Base-by-base conservation (phyloP, 768 basidiomycete genomes). In the Cystobasidium ongulense region DNA sequence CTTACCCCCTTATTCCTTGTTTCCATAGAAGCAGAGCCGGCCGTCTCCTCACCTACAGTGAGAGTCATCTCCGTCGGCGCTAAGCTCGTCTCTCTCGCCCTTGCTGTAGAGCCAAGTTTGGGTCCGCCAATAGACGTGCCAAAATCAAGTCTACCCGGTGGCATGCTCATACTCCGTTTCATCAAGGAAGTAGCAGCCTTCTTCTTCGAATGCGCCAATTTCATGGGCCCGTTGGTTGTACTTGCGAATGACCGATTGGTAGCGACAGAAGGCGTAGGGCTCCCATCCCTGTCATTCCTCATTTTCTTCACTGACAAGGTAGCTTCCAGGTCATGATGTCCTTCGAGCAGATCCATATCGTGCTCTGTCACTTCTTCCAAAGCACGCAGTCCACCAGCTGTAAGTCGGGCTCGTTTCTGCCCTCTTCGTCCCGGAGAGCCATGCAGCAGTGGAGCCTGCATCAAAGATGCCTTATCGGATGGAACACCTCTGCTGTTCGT, bases 1-100 rank as follows among this genome's bases (percentile, higher is more conserved):
- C 54, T 71, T 43, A 71, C 68, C 11, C 68, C 68, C 38, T 71
- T 71, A 27, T 71, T 71, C 25, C 36, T 54, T 33, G 31, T 71
- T 54, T 71, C 68, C 2, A 71, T n/a, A 8, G 66, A 29, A 2
- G n/a, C n/a, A n/a, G 33, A 35, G 10, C 10, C 54, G 11, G 7
- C 33, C n/a, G 35, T 41, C 13, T 36, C 68, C 11, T 59, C 68
- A 2, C 29, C 38, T n/a, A 8, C 68, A 35, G 13, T 54, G 11
- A 36, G 23, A 1, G 68, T 46, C 7, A 54, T 43, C 63, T 64
- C 63, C 8, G 36, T 71, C 5, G 68, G 68, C 25, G 68, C 68
- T 15, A 71, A 33, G 36, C 68, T 71, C 27, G 63, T 35, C 53
- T 71, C 65, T 29, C 68, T 71, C 53, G 8, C 21, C 8, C 43